Base-by-base conservation (phyloP, 177 flowering plant genomes). In the Vitis hybrid region DNA sequence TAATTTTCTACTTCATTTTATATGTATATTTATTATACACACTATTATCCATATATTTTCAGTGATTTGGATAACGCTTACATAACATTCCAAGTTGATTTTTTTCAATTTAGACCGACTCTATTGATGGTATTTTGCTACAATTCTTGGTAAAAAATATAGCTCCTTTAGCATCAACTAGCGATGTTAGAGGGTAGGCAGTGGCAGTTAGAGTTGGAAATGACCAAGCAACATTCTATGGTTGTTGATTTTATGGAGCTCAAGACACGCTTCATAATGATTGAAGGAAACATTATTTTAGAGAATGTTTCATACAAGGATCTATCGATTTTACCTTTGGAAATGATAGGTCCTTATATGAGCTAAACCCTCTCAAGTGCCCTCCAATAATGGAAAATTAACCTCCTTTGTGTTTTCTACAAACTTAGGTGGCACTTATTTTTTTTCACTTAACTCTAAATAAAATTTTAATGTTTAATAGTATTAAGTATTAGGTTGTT, bases 321-420 rank as follows among this genome's bases (percentile, higher is more conserved):
- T 94, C 98, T 14, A 89, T 94, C 14, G 94, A 94, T 80, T 89
- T 94, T 80, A 94, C 92, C 18, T 94, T 88, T 67, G 98, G 98
- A 65, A 85, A 80, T 62, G 98, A 70, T 23, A 83, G 85, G 77
- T 91, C 97, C 0, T 83, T 92, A 26, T 92, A 80, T 51, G 82
- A 84, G 89, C 95, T 92, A 84, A 3, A 0, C n/a, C 19, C 34
- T 52, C 21, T 14, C 4, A 14, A 45, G 8, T 13, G 23, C 32
- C 14, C 40, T 60, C 64, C 4, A 30, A 60, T 60, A 10, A 10
- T 6, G 26, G 26, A 23, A 23, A 23, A 23, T 23, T 23, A 23
- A 23, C 26, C 3, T 23, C 26, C 0, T 23, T 23, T 23, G 2
- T 23, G 26, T 23, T 23, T 23, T 23, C 26, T 0, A 23, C 26